Conservation (phyloP, 495 filamentous ascomycete species). For the Penicillium canescens region DNA sequence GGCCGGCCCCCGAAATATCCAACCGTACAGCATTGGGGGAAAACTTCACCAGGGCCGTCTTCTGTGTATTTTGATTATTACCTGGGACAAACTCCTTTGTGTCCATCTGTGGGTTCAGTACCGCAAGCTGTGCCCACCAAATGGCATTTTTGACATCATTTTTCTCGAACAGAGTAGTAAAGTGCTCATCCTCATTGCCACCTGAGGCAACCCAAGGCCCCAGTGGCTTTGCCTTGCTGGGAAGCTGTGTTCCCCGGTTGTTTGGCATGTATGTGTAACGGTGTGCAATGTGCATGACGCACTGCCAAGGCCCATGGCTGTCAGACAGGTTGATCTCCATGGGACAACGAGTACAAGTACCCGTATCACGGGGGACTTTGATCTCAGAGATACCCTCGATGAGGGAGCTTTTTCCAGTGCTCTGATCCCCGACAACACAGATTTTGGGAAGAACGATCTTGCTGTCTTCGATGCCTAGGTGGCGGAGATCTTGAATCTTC, state of each 20-base stretch:
- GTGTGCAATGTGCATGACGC: constrained; percentile 58
- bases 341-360: constrained; percentile 75
- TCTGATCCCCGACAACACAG: constrained; percentile 79
- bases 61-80: constrained; percentile 28
- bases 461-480: constrained; percentile 52
- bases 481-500: constrained; percentile 47
- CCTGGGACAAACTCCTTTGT: constrained; percentile 51
- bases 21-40: constrained; percentile 75
- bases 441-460: constrained; percentile 70
- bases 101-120: constrained; percentile 57
- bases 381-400: constrained; percentile 83
- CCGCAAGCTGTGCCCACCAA: constrained; percentile 69
- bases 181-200: constrained; percentile 39
- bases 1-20: constrained; percentile 66
- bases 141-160: constrained; percentile 59
- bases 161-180: constrained; percentile 39
- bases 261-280: constrained; percentile 53
- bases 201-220: constrained; percentile 43
- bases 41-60: constrained; percentile 56
- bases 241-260: constrained; percentile 15
- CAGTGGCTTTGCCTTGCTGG: constrained; percentile 32
- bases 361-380: constrained; percentile 65
- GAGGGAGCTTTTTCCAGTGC: constrained; percentile 75
- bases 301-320: constrained; percentile 58
- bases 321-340: constrained; percentile 73